Conservation (phyloP, 1,139 yeast genomes). For the Blastobotrys aristatus region DNA sequence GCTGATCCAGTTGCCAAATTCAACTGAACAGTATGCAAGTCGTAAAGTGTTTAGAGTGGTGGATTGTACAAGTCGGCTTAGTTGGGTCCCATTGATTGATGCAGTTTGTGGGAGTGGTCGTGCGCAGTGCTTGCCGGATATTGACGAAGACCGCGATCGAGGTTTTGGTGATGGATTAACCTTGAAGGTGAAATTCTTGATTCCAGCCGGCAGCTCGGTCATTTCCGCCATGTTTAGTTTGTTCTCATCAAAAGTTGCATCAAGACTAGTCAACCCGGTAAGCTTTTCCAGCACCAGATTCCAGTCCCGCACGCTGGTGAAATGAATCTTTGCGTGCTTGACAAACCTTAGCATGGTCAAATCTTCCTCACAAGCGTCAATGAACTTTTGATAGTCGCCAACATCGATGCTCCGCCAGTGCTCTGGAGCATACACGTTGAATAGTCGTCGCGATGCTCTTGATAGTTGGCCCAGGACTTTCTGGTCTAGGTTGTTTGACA, state of each 20-base stretch:
- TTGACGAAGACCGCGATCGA: not conserved
- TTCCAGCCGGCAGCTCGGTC: not conserved
- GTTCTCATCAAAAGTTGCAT: not conserved
- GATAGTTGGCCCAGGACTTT: not conserved
- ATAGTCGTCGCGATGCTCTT: not conserved
- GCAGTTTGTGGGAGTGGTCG: not conserved
- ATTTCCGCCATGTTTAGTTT: not conserved
- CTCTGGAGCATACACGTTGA: not conserved
- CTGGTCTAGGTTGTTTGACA: not conserved
- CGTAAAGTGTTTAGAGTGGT: not conserved
- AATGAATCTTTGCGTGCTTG: not conserved
- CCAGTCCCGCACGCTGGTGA: not conserved
- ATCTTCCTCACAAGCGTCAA: not conserved
- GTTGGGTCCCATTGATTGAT: not conserved
- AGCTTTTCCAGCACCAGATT: not conserved
- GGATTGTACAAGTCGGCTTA: not conserved
- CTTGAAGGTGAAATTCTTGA: not conserved
- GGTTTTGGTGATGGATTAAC: not conserved
- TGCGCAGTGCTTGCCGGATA: not conserved
- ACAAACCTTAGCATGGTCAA: not conserved
- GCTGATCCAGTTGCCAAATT: not conserved
- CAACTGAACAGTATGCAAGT: not conserved
- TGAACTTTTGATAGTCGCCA: not conserved
- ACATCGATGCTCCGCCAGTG: not conserved
- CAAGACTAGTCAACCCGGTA: not conserved